phyloP scores from a whole-genome alignment of 2,329 filamentous ascomycete genomes.

The Podosphaera fusca region DNA sequence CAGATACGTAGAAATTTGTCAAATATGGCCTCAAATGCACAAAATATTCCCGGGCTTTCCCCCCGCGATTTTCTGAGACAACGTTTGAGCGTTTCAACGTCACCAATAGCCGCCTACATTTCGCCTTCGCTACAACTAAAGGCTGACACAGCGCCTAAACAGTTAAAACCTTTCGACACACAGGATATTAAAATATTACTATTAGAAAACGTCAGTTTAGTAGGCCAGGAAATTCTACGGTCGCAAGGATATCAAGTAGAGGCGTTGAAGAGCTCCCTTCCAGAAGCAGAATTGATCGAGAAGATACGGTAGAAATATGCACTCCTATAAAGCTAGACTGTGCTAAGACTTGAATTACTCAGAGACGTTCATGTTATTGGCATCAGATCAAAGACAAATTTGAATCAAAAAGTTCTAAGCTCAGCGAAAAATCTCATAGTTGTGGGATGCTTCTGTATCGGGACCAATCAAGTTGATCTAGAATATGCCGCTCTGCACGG shows the following conservation, averaged over 20 bases:
- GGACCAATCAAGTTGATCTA: conserved; percentile 85
- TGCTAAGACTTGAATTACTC: neutral
- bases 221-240: conserved; percentile 60
- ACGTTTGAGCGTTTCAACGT: conserved; percentile 46
- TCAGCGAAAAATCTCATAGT: conserved; percentile 90
- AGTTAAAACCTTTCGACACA: conserved; percentile 84
- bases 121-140: conserved; percentile 34
- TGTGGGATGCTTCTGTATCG: conserved; percentile 96
- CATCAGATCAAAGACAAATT: conserved; percentile 92
- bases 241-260: conserved; percentile 93
- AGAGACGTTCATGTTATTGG: conserved; percentile 94
- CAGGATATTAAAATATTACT: conserved; percentile 92
- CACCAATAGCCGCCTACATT: conserved; percentile 52
- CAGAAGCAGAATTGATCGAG: conserved; percentile 83
- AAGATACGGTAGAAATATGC: conserved; percentile 55
- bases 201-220: conserved; percentile 86
- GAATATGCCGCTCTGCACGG: conserved; percentile 62
- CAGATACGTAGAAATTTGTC: neutral
- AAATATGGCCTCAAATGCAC: neutral
- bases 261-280: conserved; percentile 64
- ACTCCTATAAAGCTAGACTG: conserved; percentile 5
- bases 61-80: conserved; percentile 20
- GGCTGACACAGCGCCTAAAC: conserved; percentile 34
- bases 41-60: conserved; percentile 17
- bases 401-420: conserved; percentile 61